Percentiles rank a stretch among this genome's conserved stretches.
phyloP scores from a whole-genome alignment of 208 protist species.

The Borovskyia barvae region DNA sequence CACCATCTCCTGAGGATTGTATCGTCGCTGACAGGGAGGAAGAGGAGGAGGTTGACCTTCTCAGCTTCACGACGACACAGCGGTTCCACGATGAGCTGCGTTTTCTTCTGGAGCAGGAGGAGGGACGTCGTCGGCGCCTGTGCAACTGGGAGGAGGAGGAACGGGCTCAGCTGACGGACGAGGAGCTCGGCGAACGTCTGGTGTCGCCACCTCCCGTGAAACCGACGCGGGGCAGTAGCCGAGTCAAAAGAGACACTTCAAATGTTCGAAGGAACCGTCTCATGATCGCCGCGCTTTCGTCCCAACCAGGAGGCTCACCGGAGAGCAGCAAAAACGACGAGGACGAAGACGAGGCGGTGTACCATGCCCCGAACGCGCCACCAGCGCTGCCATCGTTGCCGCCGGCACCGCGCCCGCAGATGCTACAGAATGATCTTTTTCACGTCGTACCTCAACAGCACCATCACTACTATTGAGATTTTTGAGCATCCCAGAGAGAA shows the following conservation, averaged over 20 bases:
- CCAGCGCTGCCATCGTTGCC: slow-evolving; percentile 11
- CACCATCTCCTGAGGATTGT: neutral
- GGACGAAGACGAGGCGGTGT: slow-evolving; percentile 6
- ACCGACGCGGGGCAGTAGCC: no score
- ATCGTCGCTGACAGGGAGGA: slow-evolving; percentile 6
- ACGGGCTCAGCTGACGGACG: slow-evolving; percentile 32
- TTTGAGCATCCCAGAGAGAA: no score
- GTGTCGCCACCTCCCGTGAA: neutral
- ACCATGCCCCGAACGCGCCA: slow-evolving; percentile 5
- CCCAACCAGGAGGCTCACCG: neutral
- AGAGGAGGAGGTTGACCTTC: slow-evolving; percentile 31
- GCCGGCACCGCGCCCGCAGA: slow-evolving; percentile 9
- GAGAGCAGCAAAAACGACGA: neutral
- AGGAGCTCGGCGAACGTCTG: slow-evolving; percentile 22
- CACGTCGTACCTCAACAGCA: no score
- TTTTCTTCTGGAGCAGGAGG: slow-evolving; percentile 56
- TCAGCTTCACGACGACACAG: slow-evolving; percentile 75
- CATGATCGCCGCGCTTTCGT: no score
- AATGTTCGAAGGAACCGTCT: no score
- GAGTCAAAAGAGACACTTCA: no score
- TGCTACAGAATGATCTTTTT: neutral
- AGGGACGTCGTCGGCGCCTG: slow-evolving; percentile 52
- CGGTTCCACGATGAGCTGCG: slow-evolving; percentile 68
- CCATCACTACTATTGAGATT: no score
- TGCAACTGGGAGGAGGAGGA: slow-evolving; percentile 80